These are phyloP conservation scores for Gossypium armourianum DNA, from an alignment of 441 rosid species.

Conservation along the genomic window DNA sequence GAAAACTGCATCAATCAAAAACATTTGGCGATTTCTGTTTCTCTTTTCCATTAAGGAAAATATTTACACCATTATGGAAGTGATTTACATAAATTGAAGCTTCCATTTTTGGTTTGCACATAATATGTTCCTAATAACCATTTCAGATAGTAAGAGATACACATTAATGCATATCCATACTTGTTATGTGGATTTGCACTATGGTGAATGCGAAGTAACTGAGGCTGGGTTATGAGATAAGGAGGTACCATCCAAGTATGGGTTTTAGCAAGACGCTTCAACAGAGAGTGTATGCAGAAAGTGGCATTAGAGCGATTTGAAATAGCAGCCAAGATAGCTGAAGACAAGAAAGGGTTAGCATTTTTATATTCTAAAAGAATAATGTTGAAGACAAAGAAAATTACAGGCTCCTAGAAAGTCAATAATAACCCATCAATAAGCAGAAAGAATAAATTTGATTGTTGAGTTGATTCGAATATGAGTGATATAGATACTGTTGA, in stretches of 20 bases:
- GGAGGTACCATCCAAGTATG: constrained; percentile 32
- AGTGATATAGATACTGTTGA: not conserved
- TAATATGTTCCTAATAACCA: not conserved
- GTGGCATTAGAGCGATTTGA: constrained; percentile 25
- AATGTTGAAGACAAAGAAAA: not conserved
- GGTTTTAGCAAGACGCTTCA: constrained; percentile 36
- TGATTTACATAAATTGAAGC: not conserved
- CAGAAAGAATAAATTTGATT: not conserved
- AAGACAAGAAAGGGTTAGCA: constrained; percentile 6
- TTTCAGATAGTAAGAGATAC: not conserved
- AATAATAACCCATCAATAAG: not conserved
- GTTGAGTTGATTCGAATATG: not conserved
- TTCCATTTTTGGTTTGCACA: not conserved
- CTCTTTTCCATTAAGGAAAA: not conserved
- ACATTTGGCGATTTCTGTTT: not conserved
- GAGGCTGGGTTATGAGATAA: constrained; percentile 1
- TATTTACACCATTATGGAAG: not conserved
- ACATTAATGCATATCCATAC: not conserved
- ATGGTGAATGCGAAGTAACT: not conserved
- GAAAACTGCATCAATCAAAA: not conserved
- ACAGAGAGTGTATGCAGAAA: constrained; percentile 28
- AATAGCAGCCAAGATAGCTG: constrained; percentile 31
- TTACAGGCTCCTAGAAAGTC: not conserved
- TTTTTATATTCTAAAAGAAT: not conserved
- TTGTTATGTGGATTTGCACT: not conserved